Evolutionary conservation across 176 grass and related monocot species (phyloP).

Genomic region (Cenchrus fungigraminus): DNA sequence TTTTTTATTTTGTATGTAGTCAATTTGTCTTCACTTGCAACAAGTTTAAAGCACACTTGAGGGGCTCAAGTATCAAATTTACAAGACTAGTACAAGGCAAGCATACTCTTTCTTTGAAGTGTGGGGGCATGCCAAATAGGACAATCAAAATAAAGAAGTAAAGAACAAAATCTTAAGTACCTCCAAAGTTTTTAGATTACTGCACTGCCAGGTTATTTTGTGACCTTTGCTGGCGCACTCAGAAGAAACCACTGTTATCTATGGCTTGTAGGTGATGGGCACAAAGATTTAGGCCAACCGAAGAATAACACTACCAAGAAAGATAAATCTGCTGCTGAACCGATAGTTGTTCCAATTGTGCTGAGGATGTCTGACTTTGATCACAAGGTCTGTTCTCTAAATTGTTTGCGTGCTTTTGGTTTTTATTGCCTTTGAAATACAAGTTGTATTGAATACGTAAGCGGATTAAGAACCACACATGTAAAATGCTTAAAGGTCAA

Average conservation of each 20-base stretch:
- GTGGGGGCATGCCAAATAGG: neutral
- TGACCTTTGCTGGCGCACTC: neutral
- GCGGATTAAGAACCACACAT: neutral
- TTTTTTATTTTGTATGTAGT: conserved; percentile 16
- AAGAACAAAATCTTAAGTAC: conserved; percentile 4
- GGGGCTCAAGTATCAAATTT: neutral
- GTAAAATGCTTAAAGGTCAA: neutral
- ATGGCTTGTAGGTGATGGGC: conserved; percentile 49
- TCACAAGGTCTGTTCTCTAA: conserved; percentile 75
- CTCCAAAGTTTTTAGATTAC: conserved; percentile 15
- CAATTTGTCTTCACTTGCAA: neutral
- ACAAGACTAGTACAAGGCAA: neutral
- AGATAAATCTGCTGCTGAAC: conserved; percentile 73
- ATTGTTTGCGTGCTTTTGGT: conserved; percentile 6
- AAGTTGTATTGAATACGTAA: conserved; percentile 4
- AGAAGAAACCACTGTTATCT: conserved; percentile 37
- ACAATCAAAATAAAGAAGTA: conserved; percentile 22
- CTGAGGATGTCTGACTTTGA: conserved; percentile 98
- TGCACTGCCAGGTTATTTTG: neutral
- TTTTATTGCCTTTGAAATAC: neutral
- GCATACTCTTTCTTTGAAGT: conserved; percentile 11
- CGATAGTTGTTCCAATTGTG: conserved; percentile 89
- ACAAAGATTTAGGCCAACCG: conserved; percentile 58
- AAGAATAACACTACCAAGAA: conserved; percentile 50
- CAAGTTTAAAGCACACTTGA: neutral